These are phyloP conservation scores for Lonicera japonica DNA, from an alignment of 129 eudicot genomes.

Conservation along the genomic window DNA sequence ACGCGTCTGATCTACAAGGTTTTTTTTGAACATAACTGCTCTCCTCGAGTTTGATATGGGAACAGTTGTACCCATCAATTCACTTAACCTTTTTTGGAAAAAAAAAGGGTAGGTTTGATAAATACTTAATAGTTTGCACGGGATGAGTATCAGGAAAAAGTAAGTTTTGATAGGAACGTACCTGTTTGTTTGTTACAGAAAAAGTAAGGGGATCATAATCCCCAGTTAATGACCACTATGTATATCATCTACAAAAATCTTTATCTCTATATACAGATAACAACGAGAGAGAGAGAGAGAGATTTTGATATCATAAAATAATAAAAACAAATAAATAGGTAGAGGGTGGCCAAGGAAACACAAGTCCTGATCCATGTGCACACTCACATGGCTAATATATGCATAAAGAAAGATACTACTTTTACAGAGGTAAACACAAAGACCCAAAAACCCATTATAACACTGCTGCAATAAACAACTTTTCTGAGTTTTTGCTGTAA, in stretches of 20 bases:
- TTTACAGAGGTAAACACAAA: neutral
- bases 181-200: too few relatives aligned
- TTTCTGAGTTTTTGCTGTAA: neutral
- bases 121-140: too few relatives aligned
- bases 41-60: too few relatives aligned
- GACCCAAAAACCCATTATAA: neutral
- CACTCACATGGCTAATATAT: constrained; percentile 3
- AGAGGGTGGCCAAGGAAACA: neutral
- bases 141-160: too few relatives aligned
- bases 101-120: too few relatives aligned
- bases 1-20: too few relatives aligned
- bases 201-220: too few relatives aligned
- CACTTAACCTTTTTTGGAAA: too few relatives aligned
- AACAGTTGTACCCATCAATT: too few relatives aligned
- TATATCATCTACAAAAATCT: neutral
- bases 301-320: neutral
- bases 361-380: constrained; percentile 9
- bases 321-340: neutral
- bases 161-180: too few relatives aligned
- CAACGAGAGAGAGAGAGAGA: neutral
- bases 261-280: neutral
- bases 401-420: neutral
- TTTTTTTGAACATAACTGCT: too few relatives aligned
- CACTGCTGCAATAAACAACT: neutral
- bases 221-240: too few relatives aligned